These are phyloP conservation scores for Cutaneotrichosporon cyanovorans DNA, from an alignment of 1,284 basidiomycete genomes.

Conservation along the genomic window DNA sequence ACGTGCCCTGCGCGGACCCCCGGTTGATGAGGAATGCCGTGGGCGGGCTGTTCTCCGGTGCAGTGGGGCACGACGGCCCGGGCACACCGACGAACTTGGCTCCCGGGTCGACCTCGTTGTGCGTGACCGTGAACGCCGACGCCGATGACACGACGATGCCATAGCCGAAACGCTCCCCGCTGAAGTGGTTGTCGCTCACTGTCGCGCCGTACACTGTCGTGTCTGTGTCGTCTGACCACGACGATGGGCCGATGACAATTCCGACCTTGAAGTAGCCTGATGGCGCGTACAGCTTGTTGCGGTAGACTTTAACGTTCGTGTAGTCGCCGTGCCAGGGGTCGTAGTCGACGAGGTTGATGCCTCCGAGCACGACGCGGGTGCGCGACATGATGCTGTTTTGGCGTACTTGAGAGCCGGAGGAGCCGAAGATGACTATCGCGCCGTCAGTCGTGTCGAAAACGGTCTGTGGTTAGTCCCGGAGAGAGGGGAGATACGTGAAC, in stretches of 20 bases:
- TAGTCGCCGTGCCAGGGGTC: slow-evolving; percentile 47
- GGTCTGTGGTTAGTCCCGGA: slow-evolving; percentile 20
- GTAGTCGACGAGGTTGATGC: slow-evolving; percentile 47
- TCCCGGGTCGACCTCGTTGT: slow-evolving; percentile 32
- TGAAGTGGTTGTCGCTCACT: slow-evolving; percentile 40
- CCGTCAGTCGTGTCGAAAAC: slow-evolving; percentile 47
- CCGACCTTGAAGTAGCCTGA: slow-evolving; percentile 44
- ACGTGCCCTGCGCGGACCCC: slow-evolving; percentile 37
- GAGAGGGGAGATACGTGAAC: too few species aligned
- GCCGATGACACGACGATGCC: slow-evolving; percentile 44
- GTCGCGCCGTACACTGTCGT: slow-evolving; percentile 38
- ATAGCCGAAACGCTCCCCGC: slow-evolving; percentile 43
- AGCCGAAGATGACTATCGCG: slow-evolving; percentile 46
- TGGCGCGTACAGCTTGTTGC: slow-evolving; percentile 42
- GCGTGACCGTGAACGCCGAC: slow-evolving; percentile 38
- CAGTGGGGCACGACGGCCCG: slow-evolving; percentile 38
- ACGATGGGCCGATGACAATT: slow-evolving; percentile 43
- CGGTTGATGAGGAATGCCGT: slow-evolving; percentile 43
- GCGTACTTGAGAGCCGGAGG: slow-evolving; percentile 35
- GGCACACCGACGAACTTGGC: slow-evolving; percentile 36
- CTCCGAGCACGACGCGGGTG: slow-evolving; percentile 43
- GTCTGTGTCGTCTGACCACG: slow-evolving; percentile 47
- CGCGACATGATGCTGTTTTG: slow-evolving; percentile 41
- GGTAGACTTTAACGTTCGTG: slow-evolving; percentile 34
- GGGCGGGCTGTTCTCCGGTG: slow-evolving; percentile 42